Percentiles rank a stretch among this genome's conserved stretches.
Conservation (phyloP, 495 filamentous ascomycete species). For the Penicillium dipodomyicola region DNA sequence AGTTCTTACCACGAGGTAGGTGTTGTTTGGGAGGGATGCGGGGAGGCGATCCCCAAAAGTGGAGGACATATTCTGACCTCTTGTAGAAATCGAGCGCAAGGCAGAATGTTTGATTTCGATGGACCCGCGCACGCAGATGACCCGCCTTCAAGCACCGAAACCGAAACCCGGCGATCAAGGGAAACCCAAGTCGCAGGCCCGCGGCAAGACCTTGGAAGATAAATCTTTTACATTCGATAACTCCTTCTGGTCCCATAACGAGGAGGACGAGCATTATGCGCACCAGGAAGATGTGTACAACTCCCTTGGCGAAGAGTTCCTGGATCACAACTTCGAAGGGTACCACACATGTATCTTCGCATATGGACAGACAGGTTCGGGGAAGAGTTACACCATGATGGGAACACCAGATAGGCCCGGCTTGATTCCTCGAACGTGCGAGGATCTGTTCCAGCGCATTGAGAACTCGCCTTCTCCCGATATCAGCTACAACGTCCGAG, state of each 20-base stretch:
- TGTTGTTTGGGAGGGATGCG: slow-evolving; percentile 3
- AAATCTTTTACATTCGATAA: slow-evolving; percentile 96
- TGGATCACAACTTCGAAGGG: slow-evolving; percentile 99
- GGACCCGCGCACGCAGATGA: slow-evolving; percentile 80
- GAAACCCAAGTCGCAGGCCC: slow-evolving; percentile 64
- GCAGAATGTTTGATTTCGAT: slow-evolving; percentile 86
- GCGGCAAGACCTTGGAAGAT: slow-evolving; percentile 74
- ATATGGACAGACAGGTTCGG: slow-evolving; percentile 96
- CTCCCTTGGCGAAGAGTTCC: slow-evolving; percentile 89
- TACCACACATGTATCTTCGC: slow-evolving; percentile 99
- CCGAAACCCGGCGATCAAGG: slow-evolving; percentile 61
- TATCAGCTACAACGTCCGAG: slow-evolving; percentile 92
- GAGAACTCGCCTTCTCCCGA: slow-evolving; percentile 78
- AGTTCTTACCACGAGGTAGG: slow-evolving; percentile 84
- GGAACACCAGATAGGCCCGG: slow-evolving; percentile 82
- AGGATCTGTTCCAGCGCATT: slow-evolving; percentile 94
- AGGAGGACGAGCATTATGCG: slow-evolving; percentile 70
- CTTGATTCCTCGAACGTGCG: slow-evolving; percentile 94
- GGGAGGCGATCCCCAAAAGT: background rate
- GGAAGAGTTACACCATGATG: slow-evolving; percentile 99
- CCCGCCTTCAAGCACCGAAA: slow-evolving; percentile 63
- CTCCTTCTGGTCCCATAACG: slow-evolving; percentile 92
- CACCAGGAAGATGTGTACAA: slow-evolving; percentile 94
- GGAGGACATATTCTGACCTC: slow-evolving; percentile 4
- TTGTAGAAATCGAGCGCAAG: slow-evolving; percentile 70